Evolutionary conservation across 768 basidiomycete genomes (phyloP).

Genomic region (Inosperma sp.): DNA sequence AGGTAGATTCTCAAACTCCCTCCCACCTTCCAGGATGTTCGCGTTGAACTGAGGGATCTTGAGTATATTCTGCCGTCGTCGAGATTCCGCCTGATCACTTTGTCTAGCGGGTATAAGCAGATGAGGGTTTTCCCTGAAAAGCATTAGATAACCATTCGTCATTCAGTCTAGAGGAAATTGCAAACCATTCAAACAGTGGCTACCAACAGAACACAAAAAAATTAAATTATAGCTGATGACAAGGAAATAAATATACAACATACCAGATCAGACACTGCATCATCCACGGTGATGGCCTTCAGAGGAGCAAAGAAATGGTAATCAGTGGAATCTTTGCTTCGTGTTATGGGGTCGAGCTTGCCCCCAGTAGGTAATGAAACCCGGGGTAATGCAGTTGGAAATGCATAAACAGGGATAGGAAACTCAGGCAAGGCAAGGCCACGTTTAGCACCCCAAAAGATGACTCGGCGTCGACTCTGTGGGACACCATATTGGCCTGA

Average conservation of each 20-base stretch:
- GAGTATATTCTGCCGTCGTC: slow-evolving; percentile 30
- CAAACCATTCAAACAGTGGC: slow-evolving; percentile 70
- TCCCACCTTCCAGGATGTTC: slow-evolving; percentile 12
- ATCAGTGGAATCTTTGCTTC: slow-evolving; percentile 35
- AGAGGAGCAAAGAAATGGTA: slow-evolving; percentile 59
- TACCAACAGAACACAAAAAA: slow-evolving; percentile 18
- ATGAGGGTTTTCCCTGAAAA: slow-evolving; percentile 56
- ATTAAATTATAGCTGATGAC: slow-evolving; percentile 2
- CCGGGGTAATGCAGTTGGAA: slow-evolving; percentile 28
- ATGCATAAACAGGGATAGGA: slow-evolving; percentile 60
- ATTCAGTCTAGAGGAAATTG: background rate
- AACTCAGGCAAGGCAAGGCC: slow-evolving; percentile 56
- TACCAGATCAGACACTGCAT: slow-evolving; percentile 69
- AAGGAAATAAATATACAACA: slow-evolving; percentile 21
- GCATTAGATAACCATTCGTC: background rate
- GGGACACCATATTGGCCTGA: slow-evolving; percentile 71
- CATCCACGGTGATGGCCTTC: slow-evolving; percentile 51
- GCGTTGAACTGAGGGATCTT: slow-evolving; percentile 48
- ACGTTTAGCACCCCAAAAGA: slow-evolving; percentile 62
- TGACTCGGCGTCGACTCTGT: slow-evolving; percentile 61
- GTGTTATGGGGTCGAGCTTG: slow-evolving; percentile 38
- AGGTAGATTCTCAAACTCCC: slow-evolving; percentile 23
- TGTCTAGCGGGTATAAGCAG: slow-evolving; percentile 29
- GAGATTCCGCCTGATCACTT: slow-evolving; percentile 31
- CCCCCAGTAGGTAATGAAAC: slow-evolving; percentile 43